Conservation (phyloP, 1,139 yeast species). For the Hansenula sp. region DNA sequence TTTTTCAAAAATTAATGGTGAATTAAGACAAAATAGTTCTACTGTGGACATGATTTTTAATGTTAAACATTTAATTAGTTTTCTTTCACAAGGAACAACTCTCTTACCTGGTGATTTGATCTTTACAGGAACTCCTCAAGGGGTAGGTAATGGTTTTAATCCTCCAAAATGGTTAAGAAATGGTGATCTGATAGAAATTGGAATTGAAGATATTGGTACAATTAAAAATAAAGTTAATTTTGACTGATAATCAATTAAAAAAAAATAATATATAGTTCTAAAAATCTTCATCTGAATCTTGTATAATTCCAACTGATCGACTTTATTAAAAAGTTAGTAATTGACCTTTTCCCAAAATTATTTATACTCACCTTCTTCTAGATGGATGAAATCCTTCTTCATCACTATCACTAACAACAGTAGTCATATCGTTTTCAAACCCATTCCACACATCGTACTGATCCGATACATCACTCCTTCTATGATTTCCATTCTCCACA, state of each 20-base stretch:
- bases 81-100: constrained; percentile 48
- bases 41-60: constrained; percentile 47
- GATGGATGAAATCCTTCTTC: constrained; percentile 4
- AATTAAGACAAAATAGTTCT: constrained; percentile 37
- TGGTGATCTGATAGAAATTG: constrained; percentile 41
- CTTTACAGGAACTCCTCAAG: constrained; percentile 51
- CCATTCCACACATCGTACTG: too few species aligned
- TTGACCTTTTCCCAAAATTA: too few species aligned
- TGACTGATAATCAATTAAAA: constrained; percentile 12
- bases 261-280: background rate
- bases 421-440: constrained; percentile 1
- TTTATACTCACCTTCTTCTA: background rate
- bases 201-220: constrained; percentile 39
- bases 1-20: constrained; percentile 37
- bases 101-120: constrained; percentile 45
- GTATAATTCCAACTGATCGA: constrained; percentile 1
- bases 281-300: background rate
- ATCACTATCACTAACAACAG: constrained; percentile 8
- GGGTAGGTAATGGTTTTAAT: constrained; percentile 46
- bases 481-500: background rate
- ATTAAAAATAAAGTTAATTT: constrained; percentile 34
- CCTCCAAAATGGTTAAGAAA: constrained; percentile 39
- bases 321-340: constrained; percentile 9
- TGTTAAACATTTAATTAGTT: constrained; percentile 40
- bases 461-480: too few species aligned